Percentiles rank a stretch among this genome's conserved stretches.
Conservation (phyloP, 2,329 filamentous ascomycete genomes). For the Metarhizium anisopliae region DNA sequence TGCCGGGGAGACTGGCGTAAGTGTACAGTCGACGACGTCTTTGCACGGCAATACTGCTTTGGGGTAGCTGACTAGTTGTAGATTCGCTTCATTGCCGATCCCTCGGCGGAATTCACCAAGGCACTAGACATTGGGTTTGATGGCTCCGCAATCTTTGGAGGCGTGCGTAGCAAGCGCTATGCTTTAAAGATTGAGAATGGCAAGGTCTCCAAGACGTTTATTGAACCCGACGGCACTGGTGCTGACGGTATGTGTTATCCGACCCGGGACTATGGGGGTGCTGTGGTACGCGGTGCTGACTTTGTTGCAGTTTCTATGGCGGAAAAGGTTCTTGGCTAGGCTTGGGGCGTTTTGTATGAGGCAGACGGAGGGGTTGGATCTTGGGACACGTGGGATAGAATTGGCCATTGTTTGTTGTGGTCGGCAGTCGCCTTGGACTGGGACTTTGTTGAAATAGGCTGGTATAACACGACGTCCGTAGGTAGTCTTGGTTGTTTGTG, state of each 20-base stretch:
- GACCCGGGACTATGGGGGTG: not conserved
- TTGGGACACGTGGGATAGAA: not conserved
- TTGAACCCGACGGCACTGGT: slow-evolving; percentile 85
- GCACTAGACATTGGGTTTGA: slow-evolving; percentile 80
- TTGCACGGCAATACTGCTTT: not conserved
- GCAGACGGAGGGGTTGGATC: not conserved
- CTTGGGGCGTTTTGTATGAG: not conserved
- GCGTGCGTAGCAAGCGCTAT: slow-evolving; percentile 77
- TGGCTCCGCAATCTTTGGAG: slow-evolving; percentile 69
- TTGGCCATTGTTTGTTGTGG: no score
- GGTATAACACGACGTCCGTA: no score
- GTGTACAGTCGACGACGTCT: slow-evolving; percentile 21
- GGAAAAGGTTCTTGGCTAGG: slow-evolving; percentile 35
- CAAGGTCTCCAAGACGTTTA: slow-evolving; percentile 69
- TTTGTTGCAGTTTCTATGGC: slow-evolving; percentile 36
- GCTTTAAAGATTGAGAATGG: slow-evolving; percentile 76
- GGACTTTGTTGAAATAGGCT: no score
- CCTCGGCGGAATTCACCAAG: slow-evolving; percentile 69
- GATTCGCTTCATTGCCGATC: slow-evolving; percentile 86
- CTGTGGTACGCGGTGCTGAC: not conserved
- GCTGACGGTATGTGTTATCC: slow-evolving; percentile 49
- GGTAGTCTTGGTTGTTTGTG: no score
- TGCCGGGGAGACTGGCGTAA: slow-evolving; percentile 62
- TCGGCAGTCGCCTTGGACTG: no score
- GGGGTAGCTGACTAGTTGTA: slow-evolving; percentile 22